Evolutionary conservation across 2,329 filamentous ascomycete genomes (phyloP), one percentile per base, ranked within the genome.

Genomic region (Achaetomium macrosporum): DNA sequence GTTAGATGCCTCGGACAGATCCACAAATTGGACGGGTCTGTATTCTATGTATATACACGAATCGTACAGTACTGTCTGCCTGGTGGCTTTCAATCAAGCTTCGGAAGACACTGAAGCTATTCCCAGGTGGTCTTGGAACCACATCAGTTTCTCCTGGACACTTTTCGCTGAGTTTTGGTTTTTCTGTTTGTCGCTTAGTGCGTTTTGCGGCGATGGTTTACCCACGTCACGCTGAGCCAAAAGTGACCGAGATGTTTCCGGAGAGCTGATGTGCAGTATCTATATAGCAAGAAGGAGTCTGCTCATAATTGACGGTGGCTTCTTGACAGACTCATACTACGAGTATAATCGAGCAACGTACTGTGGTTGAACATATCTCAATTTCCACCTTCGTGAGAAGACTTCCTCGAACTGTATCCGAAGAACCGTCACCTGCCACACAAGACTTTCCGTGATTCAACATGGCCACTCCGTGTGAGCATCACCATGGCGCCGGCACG

Each of bases 241-340:
- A 57, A 53, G 53, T 57, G 42, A 39, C 56, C 56, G 56, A 57
- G 20, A 57, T 55, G 53, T 57, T 45, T 55, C 56, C 56, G 55
- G 13, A 12, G 33, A 29, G 20, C 29, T 20, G 31, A 25, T 41
- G 29, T 17, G 25, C 8, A n/a, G 15, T 44, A 53, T 40, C 41
- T 45, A 49, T 44, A 10, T 44, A n/a, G 9, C 30, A 40, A 33
- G 35, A 50, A 31, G 11, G 17, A 29, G 2, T 4, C n/a, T n/a
- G n/a, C n/a, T n/a, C n/a, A n/a, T n/a, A 12, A 33, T 9, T 12
- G 30, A 33, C 30, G 30, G 30, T 33, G 30, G 11, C 7, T 33
- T 13, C 2, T n/a, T 35, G 45, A 15, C n/a, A 35, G n/a, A 11
- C 15, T 35, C 15, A 12, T 3, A 35, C 3, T 35, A 35, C 33